Evolutionary conservation across 1,139 yeast species (phyloP).

Genomic region (Hyphopichia burtonii): DNA sequence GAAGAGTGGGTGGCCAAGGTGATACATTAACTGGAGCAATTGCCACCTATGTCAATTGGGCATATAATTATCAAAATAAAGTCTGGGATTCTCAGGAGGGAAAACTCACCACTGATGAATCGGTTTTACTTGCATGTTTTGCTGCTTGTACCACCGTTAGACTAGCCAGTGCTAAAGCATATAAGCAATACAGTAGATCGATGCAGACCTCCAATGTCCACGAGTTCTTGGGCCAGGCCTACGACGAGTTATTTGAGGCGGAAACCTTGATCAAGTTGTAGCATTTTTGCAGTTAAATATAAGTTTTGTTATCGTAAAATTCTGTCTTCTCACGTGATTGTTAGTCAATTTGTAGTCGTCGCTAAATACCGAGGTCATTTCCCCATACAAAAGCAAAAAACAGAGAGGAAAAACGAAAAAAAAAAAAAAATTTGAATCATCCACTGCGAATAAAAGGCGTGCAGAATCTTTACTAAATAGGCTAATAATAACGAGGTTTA

Average conservation of each 20-base stretch:
- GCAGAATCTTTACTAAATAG: background rate
- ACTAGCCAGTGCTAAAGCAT: slow-evolving; percentile 65
- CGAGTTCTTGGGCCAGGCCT: slow-evolving; percentile 63
- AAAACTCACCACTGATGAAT: slow-evolving; percentile 32
- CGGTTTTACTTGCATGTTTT: slow-evolving; percentile 61
- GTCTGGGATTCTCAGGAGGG: slow-evolving; percentile 49
- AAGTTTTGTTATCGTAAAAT: no score
- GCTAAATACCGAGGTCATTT: background rate
- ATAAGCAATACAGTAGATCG: slow-evolving; percentile 62
- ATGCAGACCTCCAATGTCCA: slow-evolving; percentile 87
- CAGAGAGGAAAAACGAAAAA: background rate
- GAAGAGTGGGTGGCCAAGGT: slow-evolving; percentile 51
- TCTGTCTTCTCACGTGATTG: no score
- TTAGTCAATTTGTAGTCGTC: no score
- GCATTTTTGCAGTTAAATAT: background rate
- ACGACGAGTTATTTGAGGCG: slow-evolving; percentile 44
- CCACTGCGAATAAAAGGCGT: background rate
- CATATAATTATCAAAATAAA: slow-evolving; percentile 51
- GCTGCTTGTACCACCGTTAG: slow-evolving; percentile 75
- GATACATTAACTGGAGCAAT: slow-evolving; percentile 46
- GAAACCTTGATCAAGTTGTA: slow-evolving; percentile 12
- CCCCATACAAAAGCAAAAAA: no score
- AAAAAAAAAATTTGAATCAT: background rate
- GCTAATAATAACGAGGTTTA: no score
- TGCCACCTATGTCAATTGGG: slow-evolving; percentile 44